Conservation (phyloP, 371 early-diverging fungal species). For the Fennellomyces sp. region DNA sequence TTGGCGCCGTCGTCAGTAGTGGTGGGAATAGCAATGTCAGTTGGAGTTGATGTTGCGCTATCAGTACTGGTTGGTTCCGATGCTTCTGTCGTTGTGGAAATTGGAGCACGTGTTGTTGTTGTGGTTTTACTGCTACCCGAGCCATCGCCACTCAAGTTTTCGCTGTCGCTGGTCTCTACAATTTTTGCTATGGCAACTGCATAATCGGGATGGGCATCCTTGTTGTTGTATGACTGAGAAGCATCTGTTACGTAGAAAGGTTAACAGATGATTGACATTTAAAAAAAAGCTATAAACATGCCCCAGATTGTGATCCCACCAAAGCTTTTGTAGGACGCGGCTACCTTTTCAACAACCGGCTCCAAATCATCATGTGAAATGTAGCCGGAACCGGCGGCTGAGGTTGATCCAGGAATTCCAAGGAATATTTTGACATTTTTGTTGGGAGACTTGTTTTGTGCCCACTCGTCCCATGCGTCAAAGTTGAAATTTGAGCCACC, state of each 20-base stretch:
- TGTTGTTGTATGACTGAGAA: conserved; percentile 44
- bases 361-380: conserved; percentile 26
- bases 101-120: not conserved
- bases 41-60: not conserved
- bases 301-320: conserved; percentile 78
- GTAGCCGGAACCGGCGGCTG: conserved; percentile 47
- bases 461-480: conserved; percentile 69
- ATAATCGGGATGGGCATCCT: conserved; percentile 30
- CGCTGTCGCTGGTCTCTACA: conserved; percentile 16
- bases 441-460: conserved; percentile 58
- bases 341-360: conserved; percentile 33
- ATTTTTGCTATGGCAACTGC: conserved; percentile 31
- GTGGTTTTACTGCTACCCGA: not conserved
- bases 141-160: not conserved
- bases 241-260: conserved; percentile 29
- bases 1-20: not conserved
- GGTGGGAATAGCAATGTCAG: not conserved
- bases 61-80: no score
- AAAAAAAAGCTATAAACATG: not conserved
- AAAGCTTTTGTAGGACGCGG: conserved; percentile 38
- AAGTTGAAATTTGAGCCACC: conserved; percentile 46
- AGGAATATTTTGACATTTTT: conserved; percentile 62
- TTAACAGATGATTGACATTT: no score
- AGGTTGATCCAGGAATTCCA: conserved; percentile 62
- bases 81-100: not conserved